These are phyloP conservation scores for Pyrrhoderma noxium DNA, from an alignment of 1,284 basidiomycete species.

Conservation along the genomic window DNA sequence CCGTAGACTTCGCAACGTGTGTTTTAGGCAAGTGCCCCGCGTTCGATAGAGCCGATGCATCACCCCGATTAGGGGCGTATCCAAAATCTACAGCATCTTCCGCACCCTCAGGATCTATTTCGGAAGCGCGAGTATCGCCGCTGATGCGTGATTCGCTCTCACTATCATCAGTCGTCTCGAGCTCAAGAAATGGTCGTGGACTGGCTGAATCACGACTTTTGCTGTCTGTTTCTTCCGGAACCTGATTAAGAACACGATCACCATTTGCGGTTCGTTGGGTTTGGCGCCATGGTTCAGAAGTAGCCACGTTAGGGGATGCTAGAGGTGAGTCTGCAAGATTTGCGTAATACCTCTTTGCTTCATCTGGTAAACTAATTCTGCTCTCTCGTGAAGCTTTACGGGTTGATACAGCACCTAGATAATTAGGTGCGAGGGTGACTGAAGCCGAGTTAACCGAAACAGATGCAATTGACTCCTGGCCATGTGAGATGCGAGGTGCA, in stretches of 20 bases:
- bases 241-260: conserved; percentile 8
- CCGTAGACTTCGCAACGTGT: conserved; percentile 1
- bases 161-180: conserved; percentile 18
- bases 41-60: conserved; percentile 4
- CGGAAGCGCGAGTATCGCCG: conserved; percentile 10
- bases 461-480: not conserved
- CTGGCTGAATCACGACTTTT: conserved; percentile 14
- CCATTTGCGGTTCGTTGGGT: conserved; percentile 12
- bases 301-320: conserved; percentile 38
- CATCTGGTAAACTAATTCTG: conserved; percentile 62
- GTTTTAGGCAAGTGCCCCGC: conserved; percentile 10
- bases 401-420: conserved; percentile 9
- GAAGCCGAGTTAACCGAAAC: conserved; percentile 10
- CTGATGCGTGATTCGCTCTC: conserved; percentile 15
- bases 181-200: conserved; percentile 18
- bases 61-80: conserved; percentile 9
- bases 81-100: conserved; percentile 6
- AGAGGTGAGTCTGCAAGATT: conserved; percentile 57
- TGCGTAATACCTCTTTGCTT: conserved; percentile 61
- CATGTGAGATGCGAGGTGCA: not conserved
- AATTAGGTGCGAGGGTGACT: conserved; percentile 14
- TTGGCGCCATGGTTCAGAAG: conserved; percentile 4
- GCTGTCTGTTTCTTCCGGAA: conserved; percentile 13
- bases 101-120: conserved; percentile 6
- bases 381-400: conserved; percentile 43